phyloP scores from a whole-genome alignment of 768 basidiomycete species.

The Tricholomella constricta region DNA sequence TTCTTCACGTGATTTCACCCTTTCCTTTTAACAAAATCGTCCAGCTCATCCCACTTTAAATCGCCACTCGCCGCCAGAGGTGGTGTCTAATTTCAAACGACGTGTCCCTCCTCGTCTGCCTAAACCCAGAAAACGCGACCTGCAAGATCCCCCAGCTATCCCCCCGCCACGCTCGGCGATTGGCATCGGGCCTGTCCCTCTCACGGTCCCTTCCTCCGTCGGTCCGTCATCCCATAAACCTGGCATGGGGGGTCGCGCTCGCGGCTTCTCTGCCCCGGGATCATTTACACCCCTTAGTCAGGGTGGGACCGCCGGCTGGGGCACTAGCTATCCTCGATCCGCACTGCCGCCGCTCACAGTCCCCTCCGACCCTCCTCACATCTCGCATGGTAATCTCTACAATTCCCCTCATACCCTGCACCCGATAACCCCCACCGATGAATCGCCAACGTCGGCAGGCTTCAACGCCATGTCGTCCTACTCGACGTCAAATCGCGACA shows the following conservation, averaged over 20 bases:
- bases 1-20: not conserved
- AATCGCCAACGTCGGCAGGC: constrained; percentile 54
- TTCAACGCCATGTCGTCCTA: constrained; percentile 48
- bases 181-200: constrained; percentile 67
- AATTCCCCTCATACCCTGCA: constrained; percentile 62
- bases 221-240: constrained; percentile 42
- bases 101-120: constrained; percentile 92
- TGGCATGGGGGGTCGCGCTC: constrained; percentile 57
- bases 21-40: constrained; percentile 10
- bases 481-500: constrained; percentile 42
- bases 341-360: constrained; percentile 82
- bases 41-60: constrained; percentile 90
- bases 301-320: constrained; percentile 58
- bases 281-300: constrained; percentile 75
- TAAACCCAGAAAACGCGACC: constrained; percentile 81
- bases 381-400: constrained; percentile 61
- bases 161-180: constrained; percentile 79
- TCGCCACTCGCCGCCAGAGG: constrained; percentile 85
- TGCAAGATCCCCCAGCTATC: constrained; percentile 66
- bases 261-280: constrained; percentile 84
- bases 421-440: constrained; percentile 70
- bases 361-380: constrained; percentile 69
- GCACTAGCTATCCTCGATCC: constrained; percentile 57
- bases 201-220: constrained; percentile 58
- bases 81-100: constrained; percentile 93